Base-by-base conservation (phyloP, 2,329 filamentous ascomycete genomes). In the Aspergillus nomiae region DNA sequence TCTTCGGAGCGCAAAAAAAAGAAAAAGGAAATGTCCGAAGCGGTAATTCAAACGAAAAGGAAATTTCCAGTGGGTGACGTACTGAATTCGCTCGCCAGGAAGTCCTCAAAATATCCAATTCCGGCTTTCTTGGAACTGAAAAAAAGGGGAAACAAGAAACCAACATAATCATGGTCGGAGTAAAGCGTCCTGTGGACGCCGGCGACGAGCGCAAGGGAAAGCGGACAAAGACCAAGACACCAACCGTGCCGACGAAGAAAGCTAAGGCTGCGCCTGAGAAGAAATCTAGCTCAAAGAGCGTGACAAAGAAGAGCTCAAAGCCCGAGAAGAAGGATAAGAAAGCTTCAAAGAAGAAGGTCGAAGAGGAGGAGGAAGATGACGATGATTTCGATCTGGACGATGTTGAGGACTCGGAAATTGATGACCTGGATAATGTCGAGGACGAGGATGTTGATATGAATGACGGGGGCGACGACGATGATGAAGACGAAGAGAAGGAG, bases 361-460 rank as follows among this genome's bases (percentile, higher is more conserved):
- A 77, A 26, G 78, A 80, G 63, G 76, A 76, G 28, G 78, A 76
- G 30, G 81, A 76, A 24, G 77, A 80, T 60, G 85, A 84, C 2
- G 84, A 86, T 63, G 81, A 81, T 26, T 86, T 86, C 11, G 85
- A 87, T 63, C 85, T 85, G 9, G 85, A 85, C 56, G 85, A 76
- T 86, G 69, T 80, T 80, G 63, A 71, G 32, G 74, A 78, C 38
- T 76, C 78, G 38, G 70, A 80, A 65, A 72, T 80, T 63, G 77
- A 78, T 54, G 79, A 75, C 56, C 73, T 74, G 65, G 84, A 82
- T 4, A 84, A 86, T 58, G 80, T 78, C 19, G 84, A 84, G 6
- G 84, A 86, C 59, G 86, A 83, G 3, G 84, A 84, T 48, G 83
- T 73, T 84, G 60, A 63, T 41, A 69, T 70, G 69, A 77, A 80